These are phyloP conservation scores for Schizochytrium sp. DNA, from an alignment of 108 stramenopile species.

Conservation along the genomic window DNA sequence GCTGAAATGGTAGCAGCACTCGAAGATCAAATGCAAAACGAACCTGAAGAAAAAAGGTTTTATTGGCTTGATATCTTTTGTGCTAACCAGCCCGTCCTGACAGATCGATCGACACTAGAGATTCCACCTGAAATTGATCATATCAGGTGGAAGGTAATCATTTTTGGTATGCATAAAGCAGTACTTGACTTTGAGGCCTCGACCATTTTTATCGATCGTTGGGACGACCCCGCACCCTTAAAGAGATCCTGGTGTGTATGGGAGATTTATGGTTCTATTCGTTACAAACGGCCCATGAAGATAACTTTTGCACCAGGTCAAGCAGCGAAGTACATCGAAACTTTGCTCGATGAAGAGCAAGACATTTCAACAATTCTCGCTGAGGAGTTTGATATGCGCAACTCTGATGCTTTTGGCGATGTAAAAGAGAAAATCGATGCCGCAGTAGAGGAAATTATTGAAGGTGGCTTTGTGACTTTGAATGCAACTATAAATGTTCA, in stretches of 20 bases:
- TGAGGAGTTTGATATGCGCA: background rate
- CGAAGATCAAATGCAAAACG: background rate
- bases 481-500: background rate
- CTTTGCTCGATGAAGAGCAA: background rate
- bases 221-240: constrained; percentile 2
- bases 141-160: background rate
- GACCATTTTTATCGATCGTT: constrained; percentile 12
- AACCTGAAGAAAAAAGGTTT: background rate
- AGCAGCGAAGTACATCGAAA: background rate
- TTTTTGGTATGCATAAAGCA: background rate
- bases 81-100: background rate
- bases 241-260: background rate
- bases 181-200: background rate
- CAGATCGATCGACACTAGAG: background rate
- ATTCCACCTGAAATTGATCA: background rate
- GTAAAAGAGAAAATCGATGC: background rate
- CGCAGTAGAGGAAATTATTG: background rate
- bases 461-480: background rate
- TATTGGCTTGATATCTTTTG: constrained; percentile 25
- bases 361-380: background rate
- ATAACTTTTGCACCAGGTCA: background rate
- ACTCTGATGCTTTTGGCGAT: background rate
- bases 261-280: constrained; percentile 3
- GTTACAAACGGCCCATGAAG: background rate
- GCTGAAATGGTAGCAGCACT: background rate